Base-by-base conservation (phyloP, 495 filamentous ascomycete species). In the Aspergillus ellipticus region DNA sequence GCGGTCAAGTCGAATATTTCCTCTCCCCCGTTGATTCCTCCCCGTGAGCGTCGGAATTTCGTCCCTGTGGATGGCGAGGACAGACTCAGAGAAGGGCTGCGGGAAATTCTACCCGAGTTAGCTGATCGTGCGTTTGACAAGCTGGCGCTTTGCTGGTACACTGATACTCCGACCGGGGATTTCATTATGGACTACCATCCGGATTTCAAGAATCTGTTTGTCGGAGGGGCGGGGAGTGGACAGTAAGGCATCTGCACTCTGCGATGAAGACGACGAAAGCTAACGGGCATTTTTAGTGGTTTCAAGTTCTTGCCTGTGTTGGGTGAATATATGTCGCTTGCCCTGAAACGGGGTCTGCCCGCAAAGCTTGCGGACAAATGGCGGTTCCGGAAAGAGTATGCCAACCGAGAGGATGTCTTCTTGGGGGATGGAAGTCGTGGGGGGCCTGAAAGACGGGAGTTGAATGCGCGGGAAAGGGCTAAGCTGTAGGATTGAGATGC, bases 61-160 rank as follows among this genome's bases (percentile, higher is more conserved):
- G 19, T 55, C 3, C 61, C 61, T 3, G 15, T 19, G 2, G 61
- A 64, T 26, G 61, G 37, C 6, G 61, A 62, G 10, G 28, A 20
- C 5, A 22, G 45, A 2, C 22, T 66, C 21, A 78, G 85, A 19
- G 56, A 74, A 0, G 82, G 81, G n/a, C 65, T 92, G 1, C 53
- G 63, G 0, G 69, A 78, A 49, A 77, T 86, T 61, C 64, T 87
- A 0, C 85, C 88, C 1, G 69, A 72, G 48, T 64, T 90, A 1
- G 67, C 58, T 11, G 74, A 81, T 29, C 66, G 89, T 15, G 76
- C 81, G 0, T 93, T 88, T 56, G 60, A 67, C 15, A 69, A 71
- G n/a, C 86, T 82, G 15, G 74, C 84, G 6, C 19, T 67, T 1
- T 65, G 65, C 31, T 67, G 65, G 65, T 64, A 67, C n/a, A 60